A percentile compares a stretch with the other conserved stretches of the same genome.
These are phyloP conservation scores for Pseudotsuga menziesii DNA, from an alignment of 75 land plant species.

Conservation along the genomic window DNA sequence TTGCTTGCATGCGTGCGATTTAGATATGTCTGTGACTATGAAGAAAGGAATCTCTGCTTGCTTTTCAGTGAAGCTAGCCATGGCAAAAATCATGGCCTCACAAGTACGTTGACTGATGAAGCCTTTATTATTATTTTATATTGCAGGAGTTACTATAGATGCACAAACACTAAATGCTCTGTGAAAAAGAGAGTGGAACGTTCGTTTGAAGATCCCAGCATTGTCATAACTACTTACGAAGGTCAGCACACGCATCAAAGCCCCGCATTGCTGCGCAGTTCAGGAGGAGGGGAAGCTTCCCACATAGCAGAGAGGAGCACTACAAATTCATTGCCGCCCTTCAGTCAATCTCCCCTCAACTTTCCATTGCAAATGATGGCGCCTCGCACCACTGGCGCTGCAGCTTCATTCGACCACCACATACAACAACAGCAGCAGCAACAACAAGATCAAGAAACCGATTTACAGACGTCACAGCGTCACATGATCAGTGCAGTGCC, in stretches of 20 bases:
- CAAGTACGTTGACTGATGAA: too few species aligned
- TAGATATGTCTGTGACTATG: too few species aligned
- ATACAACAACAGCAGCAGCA: slow-evolving; percentile 13
- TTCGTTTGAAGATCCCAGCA: slow-evolving; percentile 66
- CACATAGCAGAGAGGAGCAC: not conserved
- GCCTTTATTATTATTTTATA: too few species aligned
- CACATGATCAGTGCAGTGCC: not conserved
- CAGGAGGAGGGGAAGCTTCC: slow-evolving; percentile 1
- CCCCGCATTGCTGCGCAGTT: slow-evolving; percentile 52
- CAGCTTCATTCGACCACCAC: not conserved
- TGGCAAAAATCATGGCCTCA: too few species aligned
- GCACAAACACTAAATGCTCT: slow-evolving; percentile 79
- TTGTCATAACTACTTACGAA: slow-evolving; percentile 85
- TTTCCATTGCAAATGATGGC: slow-evolving; percentile 17
- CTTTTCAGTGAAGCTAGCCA: too few species aligned
- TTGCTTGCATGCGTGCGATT: too few species aligned
- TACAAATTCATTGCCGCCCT: not conserved
- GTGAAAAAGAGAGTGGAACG: slow-evolving; percentile 93
- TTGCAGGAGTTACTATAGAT: slow-evolving; percentile 87
- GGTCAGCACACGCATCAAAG: slow-evolving; percentile 81
- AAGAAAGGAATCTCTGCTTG: too few species aligned
- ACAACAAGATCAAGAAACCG: not conserved
- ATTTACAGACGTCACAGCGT: not conserved
- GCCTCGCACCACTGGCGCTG: slow-evolving; percentile 3
- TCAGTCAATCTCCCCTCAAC: not conserved